Evolutionary conservation across 2,329 filamentous ascomycete genomes (phyloP), one percentile per base, ranked within the genome.

Genomic region (Verticillium nubilum): DNA sequence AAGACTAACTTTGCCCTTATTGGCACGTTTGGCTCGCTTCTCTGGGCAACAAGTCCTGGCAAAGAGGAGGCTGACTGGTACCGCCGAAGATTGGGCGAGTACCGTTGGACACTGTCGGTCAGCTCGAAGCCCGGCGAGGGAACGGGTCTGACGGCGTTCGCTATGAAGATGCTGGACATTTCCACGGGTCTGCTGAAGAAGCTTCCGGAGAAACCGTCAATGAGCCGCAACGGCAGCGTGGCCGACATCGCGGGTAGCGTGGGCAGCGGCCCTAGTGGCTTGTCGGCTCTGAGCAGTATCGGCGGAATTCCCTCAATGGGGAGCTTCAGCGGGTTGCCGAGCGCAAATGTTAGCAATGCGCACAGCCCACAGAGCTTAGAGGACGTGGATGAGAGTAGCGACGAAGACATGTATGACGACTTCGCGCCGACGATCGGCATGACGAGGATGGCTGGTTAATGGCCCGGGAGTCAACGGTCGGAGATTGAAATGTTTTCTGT

Each of bases 21-120:
- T 68, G 93, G 92, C 59, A 97, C 93, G 0, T 98, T 98, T 71
- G 94, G 93, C 3, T 91, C 90, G 15, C 79, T 98, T 12, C 83
- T 98, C 3, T 94, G 92, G 85, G 92, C 93, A 10, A 97, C 93
- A 0, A 91, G 91, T 0, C 92, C 92, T 0, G 92, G 90, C 0
- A 83, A 86, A 55, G 92, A 97, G 70, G 94, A 98, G 73, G 91
- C 91, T 0, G 91, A 95, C 31, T 98, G 96, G 82, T 99, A 98
- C 74, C 86, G 91, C 37, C 84, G 90, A 13, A 82, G 94, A 1
- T 76, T 98, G 25, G 88, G 87, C 61, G 94, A 99, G 75, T 98
- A 97, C 70, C 85, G 92, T 56, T 99, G 94, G 94, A 97, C 94
- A 10, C 79, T 98, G 59, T 89, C 89, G 9, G 93, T 98, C 54